Evolutionary conservation across 2,329 filamentous ascomycete genomes (phyloP), one percentile per base, ranked within the genome.

Genomic region (Fusarium pininemorale): DNA sequence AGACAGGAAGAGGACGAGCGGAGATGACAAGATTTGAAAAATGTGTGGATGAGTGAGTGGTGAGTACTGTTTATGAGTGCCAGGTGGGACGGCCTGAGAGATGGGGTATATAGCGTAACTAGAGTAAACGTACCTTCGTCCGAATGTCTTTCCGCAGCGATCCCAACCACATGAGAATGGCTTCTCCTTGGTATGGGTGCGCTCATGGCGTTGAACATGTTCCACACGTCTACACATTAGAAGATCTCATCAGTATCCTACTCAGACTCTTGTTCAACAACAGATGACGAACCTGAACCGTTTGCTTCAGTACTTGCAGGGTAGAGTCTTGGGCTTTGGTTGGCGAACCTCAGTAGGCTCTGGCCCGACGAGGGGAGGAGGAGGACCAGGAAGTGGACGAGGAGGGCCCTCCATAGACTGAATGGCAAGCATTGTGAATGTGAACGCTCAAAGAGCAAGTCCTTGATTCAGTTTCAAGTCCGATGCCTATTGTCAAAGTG

Each of bases 101-200:
- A 75, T 66, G 64, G 70, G 64, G 58, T 64, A 69, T 73, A 73
- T 65, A 75, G 72, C 70, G 67, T 56, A 58, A 70, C 51, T 70
- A 76, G 63, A 75, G 69, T 54, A 72, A 74, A 85, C 88, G 85
- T 80, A 91, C 89, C 89, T 85, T 83, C 89, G 84, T 78, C 89
- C 88, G 82, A 91, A 91, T 4, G 86, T 89, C 82, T 90, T 90
- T 55, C 89, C 89, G 81, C 89, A 91, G 47, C 87, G 85, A 78
- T 86, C 85, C 87, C 88, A 90, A 70, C 78, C 84, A 75, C 89
- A 91, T 57, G 87, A 85, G 78, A 91, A 91, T 14, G 89, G 89
- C 80, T 91, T 91, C 82, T 91, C 89, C 77, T 91, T 91, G 75
- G 89, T 91, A 81, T 91, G 89, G 39, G 89, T 90, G 72, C 89